Base-by-base conservation (phyloP, 2,329 filamentous ascomycete species). In the Claviceps sp. region DNA sequence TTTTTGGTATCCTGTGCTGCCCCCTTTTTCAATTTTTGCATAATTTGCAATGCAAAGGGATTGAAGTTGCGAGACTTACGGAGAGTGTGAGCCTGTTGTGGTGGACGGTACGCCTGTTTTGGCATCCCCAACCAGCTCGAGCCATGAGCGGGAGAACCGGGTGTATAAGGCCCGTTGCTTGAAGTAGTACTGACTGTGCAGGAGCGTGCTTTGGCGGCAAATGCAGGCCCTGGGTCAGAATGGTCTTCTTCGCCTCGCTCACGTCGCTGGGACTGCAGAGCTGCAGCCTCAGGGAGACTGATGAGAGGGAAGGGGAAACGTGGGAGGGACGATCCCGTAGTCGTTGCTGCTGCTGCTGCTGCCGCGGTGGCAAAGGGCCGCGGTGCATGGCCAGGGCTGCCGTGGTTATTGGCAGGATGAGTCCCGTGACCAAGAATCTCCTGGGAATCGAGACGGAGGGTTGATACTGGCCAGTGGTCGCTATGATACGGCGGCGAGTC, bases 241-340 rank as follows among this genome's bases (percentile, higher is more conserved):
- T 69, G 66, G 38, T 70, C 67, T 50, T 69, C 67, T 47, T 69
- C 64, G 6, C 67, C 67, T 14, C 64, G 54, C 18, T 64, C 60
- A 42, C 64, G 54, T 20, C 66, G 63, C 24, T 62, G 58, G 7
- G 60, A 60, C 46, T 69, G 67, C 18, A 65, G 30, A 54, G 60
- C 61, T 2, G 67, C 66, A 14, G 68, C 68, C 38, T 69, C 67
- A 1, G 63, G 62, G 16, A 70, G 57, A 50, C 67, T 68, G 47
- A 70, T 64, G 13, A 70, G 60, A 9, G 62, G 61, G 38, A 70
- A 70, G 1, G 62, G 66, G 2, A 70, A 59, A 2, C 58, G 61
- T 3, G 63, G 58, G 26, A 65, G 41, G 37, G 45, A 50, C 7
- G 47, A 34, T 34, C 9, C 30, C 9, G 30, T 34, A 34, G 41